Evolutionary conservation across 768 basidiomycete species (phyloP), one percentile per base, ranked within the genome.

Genomic region (Cystobasidium onofrii): DNA sequence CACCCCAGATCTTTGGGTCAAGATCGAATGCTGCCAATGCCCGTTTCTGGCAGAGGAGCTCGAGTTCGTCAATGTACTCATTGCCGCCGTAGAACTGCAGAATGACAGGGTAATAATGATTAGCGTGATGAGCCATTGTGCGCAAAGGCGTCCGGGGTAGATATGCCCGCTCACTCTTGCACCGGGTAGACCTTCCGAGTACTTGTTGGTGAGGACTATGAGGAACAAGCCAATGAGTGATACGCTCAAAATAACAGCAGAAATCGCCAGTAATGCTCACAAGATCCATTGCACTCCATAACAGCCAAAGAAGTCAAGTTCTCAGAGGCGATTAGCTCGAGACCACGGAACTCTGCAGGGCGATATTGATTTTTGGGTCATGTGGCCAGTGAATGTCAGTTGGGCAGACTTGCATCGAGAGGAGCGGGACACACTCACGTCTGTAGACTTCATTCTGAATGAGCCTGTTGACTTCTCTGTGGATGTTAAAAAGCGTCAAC

Each of bases 251-350:
- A 55, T 9, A 55, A 9, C 9, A 29, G 20, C 25, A 57, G 3
- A 60, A 10, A 2, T 1, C 34, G 88, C 96, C 96, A 81, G 95
- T 97, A 81, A 98, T 39, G 39, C 69, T 39, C 41, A 82, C 81
- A 99, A 70, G 95, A 97, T 63, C 96, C 96, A 83, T 97, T 97
- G 76, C 94, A 95, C 83, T 98, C 91, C 89, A 98, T 94, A 65
- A 91, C 88, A 29, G 95, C 92, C 79, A 87, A 86, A 78, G 92
- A 92, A 74, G 96, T 98, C 86, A 99, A 84, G 85, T 98, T 98
- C 95, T 98, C 96, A 74, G 95, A 97, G 67, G 96, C 96, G 80
- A 99, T 98, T 81, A 99, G 89, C 84, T 98, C 96, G 75, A 99
- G 69, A 52, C 70, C 75, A 23, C 33, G n/a, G 70, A 75, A 73